Base-by-base conservation (phyloP, 371 early-diverging fungal species). In the Actinomortierella ambigua region DNA sequence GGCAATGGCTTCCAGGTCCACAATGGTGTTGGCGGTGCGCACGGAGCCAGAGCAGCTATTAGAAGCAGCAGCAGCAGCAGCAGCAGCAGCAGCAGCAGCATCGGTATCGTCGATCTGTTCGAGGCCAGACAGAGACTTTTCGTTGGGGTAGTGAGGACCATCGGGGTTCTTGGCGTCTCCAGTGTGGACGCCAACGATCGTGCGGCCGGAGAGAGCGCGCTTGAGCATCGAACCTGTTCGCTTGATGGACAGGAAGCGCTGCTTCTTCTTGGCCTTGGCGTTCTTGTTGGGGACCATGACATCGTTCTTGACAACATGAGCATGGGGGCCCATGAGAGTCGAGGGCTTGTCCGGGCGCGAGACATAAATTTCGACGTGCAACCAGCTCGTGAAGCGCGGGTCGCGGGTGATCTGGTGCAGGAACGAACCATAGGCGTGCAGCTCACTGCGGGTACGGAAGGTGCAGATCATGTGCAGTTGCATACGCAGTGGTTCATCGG, bases 321-420 rank as follows among this genome's bases (percentile, higher is more conserved):
- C 73, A n/a, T 70, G 71, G 5, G 71, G 59, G 13, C 71, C 71
- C 71, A 70, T 62, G 39, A 70, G 55, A 8, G 71, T 70, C 54
- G 58, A 39, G 26, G 62, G 62, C 63, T 70, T 70, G 42, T 70
- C 71, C 0, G 71, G 65, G 53, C 71, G 71, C 15, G 71, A 65
- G 49, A 70, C 71, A 53, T 61, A 70, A 34, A 65, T 55, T 52
- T 70, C 62, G 15, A 65, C 65, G 20, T 70, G 65, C 48, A 70
- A 43, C 71, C 65, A 70, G 53, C 46, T 39, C 0, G 71, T 70
- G 59, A 70, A 70, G n/a, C 71, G 61, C 24, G 65, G 71, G n/a
- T 70, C 71, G 23, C 65, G 65, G 0, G 71, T 70, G 44, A 70
- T 59, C 50, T 65, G 71, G 26, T 71, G 71, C 34, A 71, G 48